Evolutionary conservation across 257 asterid genomes (phyloP), one percentile per base, ranked within the genome.

Genomic region (Solanum clarkiae): DNA sequence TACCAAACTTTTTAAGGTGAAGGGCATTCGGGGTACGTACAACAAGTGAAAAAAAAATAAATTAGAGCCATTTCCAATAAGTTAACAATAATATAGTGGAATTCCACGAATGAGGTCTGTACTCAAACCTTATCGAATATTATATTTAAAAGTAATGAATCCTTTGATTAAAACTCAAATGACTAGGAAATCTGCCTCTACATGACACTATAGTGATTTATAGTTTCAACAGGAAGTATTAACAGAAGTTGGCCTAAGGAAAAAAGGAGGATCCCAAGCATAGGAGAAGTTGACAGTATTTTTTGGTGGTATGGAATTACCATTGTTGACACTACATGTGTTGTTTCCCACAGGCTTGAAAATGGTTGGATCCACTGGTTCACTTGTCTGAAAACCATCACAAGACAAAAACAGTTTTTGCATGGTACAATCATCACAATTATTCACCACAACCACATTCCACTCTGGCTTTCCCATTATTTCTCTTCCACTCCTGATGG

Each of bases 401-500:
- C 87, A 85, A 7, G 84, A 62, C 60, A 85, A 32, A 9, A 85
- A n/a, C 54, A 85, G 12, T 7, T 85, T 75, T 79, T 65, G 32
- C 57, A 71, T 80, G 2, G 81, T 81, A 10, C 86, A 84, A 42
- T 84, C 65, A 65, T 85, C 82, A 70, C 87, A 85, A 47, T 68
- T 85, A 53, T 85, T 85, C 80, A 85, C 84, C 5, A 85, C 70
- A 47, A 75, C 56, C 11, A 85, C 87, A 22, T 85, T 85, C 87
- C 87, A 85, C 63, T 85, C 84, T 63, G 87, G 12, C 55, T 51
- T 49, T 18, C 80, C 84, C 29, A 51, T 47, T 79, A 79, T 79
- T 51, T 79, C 84, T 29, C 53, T 65, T 40, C 87, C 87, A 79
- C 87, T 85, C 72, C 87, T 47, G 14, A 77, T 82, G 51, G 87